Evolutionary conservation across 345 rosid genomes (phyloP).

Genomic region (Citropsis articulata): DNA sequence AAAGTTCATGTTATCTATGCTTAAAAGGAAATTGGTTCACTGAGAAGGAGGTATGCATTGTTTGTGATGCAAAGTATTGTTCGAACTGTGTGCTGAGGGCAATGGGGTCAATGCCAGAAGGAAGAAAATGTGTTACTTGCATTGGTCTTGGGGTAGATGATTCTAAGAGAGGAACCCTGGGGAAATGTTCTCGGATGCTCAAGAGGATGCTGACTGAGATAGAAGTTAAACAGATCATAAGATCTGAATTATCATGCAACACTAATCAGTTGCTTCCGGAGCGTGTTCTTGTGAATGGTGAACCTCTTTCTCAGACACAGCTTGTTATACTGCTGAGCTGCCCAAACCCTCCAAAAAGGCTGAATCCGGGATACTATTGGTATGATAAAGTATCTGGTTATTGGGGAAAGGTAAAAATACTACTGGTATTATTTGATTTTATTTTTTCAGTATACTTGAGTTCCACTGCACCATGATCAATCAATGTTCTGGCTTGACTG

Average conservation of each 20-base stretch:
- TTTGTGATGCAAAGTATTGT: slow-evolving; percentile 81
- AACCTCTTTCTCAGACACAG: slow-evolving; percentile 46
- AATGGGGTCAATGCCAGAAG: slow-evolving; percentile 97
- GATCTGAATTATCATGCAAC: slow-evolving; percentile 51
- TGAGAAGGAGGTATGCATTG: slow-evolving; percentile 74
- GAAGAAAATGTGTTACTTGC: slow-evolving; percentile 77
- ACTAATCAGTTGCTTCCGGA: slow-evolving; percentile 72
- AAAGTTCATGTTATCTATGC: slow-evolving; percentile 78
- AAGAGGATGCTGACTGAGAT: slow-evolving; percentile 43
- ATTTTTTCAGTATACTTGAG: neutral
- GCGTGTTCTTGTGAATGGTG: slow-evolving; percentile 51
- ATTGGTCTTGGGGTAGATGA: slow-evolving; percentile 66
- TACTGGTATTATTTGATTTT: slow-evolving; percentile 1
- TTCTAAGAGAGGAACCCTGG: slow-evolving; percentile 51
- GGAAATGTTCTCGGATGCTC: slow-evolving; percentile 63
- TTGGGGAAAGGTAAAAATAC: slow-evolving; percentile 82
- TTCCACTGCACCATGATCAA: slow-evolving; percentile 8
- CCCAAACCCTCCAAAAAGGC: slow-evolving; percentile 60
- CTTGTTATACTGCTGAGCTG: slow-evolving; percentile 54
- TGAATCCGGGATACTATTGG: slow-evolving; percentile 82
- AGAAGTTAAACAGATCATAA: slow-evolving; percentile 59
- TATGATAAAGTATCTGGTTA: slow-evolving; percentile 77
- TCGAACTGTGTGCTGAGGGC: slow-evolving; percentile 60
- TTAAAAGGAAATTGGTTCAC: slow-evolving; percentile 57
- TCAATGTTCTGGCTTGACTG: slow-evolving; percentile 18